phyloP scores from a whole-genome alignment of 805 yeast genomes.

The Nakazawaea molendinolei region DNA sequence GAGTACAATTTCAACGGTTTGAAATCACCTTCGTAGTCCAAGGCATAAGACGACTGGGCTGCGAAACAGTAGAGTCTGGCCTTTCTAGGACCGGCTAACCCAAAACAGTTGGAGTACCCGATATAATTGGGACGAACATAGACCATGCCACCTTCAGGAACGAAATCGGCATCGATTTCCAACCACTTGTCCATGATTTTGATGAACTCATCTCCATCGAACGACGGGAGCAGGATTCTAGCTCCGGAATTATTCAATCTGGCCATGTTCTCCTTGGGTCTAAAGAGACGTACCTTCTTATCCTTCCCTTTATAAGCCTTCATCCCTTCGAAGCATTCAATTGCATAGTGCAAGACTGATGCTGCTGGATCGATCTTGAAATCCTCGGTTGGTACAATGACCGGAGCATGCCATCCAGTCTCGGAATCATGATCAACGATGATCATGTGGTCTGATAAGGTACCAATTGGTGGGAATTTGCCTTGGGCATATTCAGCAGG shows the following conservation, averaged over 20 bases:
- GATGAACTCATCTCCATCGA: slow-evolving; percentile 38
- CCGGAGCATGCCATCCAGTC: slow-evolving; percentile 38
- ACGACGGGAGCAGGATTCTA: slow-evolving; percentile 40
- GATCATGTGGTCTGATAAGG: slow-evolving; percentile 39
- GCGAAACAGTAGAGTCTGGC: slow-evolving; percentile 38
- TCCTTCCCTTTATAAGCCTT: slow-evolving; percentile 33
- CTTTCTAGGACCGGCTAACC: slow-evolving; percentile 36
- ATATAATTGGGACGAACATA: slow-evolving; percentile 47
- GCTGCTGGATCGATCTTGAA: slow-evolving; percentile 35
- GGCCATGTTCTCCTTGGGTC: slow-evolving; percentile 41
- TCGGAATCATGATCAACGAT: slow-evolving; percentile 38
- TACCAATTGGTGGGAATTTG: slow-evolving; percentile 2
- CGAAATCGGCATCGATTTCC: slow-evolving; percentile 34
- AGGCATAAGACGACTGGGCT: slow-evolving; percentile 34
- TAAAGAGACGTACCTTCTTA: slow-evolving; percentile 23
- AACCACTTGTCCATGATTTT: slow-evolving; percentile 36
- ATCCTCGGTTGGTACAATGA: slow-evolving; percentile 34
- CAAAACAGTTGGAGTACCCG: slow-evolving; percentile 41
- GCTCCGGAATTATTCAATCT: slow-evolving; percentile 44
- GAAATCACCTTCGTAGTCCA: slow-evolving; percentile 25
- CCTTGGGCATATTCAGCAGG: neutral
- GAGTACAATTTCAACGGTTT: slow-evolving; percentile 39
- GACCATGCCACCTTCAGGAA: slow-evolving; percentile 38
- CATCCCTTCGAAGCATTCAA: slow-evolving; percentile 41
- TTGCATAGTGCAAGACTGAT: slow-evolving; percentile 37